These are phyloP conservation scores for Vitis labrusca DNA, from an alignment of 164 flowering plant species.

Conservation along the genomic window DNA sequence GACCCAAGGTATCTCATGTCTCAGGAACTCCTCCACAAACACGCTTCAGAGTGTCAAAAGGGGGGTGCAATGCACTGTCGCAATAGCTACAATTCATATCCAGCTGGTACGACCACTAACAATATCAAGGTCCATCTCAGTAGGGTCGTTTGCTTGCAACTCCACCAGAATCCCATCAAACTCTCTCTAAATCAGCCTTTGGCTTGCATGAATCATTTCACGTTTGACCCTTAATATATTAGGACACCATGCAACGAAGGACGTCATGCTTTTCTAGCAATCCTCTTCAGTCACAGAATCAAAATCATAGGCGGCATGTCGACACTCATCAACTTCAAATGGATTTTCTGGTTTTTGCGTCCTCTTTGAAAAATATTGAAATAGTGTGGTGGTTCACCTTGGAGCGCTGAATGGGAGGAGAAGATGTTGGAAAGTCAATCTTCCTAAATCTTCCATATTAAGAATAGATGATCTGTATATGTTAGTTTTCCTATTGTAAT, in stretches of 20 bases:
- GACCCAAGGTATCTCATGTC: slow-evolving; percentile 80
- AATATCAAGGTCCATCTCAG: slow-evolving; percentile 43
- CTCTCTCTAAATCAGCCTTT: slow-evolving; percentile 39
- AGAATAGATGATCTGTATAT: background rate
- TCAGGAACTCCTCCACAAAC: slow-evolving; percentile 89
- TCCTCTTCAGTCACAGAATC: slow-evolving; percentile 37
- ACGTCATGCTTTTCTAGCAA: slow-evolving; percentile 33
- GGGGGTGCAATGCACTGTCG: too few species aligned
- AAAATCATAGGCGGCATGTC: slow-evolving; percentile 40
- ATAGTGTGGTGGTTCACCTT: too few species aligned
- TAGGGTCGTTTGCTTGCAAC: slow-evolving; percentile 42
- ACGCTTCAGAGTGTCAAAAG: background rate
- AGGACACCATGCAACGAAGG: slow-evolving; percentile 47
- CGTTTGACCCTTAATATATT: slow-evolving; percentile 33
- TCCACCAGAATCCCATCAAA: slow-evolving; percentile 45
- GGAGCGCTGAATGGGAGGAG: too few species aligned
- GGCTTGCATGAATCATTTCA: slow-evolving; percentile 36
- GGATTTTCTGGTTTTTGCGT: too few species aligned
- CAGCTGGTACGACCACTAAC: slow-evolving; percentile 26
- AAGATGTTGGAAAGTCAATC: too few species aligned
- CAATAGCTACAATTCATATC: background rate
- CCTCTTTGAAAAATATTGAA: too few species aligned
- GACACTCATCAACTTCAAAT: slow-evolving; percentile 25
- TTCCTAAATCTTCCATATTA: background rate
- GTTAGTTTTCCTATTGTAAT: background rate